Conservation (phyloP, 192 early-diverging fungal genomes). For the Coemansia sp. region DNA sequence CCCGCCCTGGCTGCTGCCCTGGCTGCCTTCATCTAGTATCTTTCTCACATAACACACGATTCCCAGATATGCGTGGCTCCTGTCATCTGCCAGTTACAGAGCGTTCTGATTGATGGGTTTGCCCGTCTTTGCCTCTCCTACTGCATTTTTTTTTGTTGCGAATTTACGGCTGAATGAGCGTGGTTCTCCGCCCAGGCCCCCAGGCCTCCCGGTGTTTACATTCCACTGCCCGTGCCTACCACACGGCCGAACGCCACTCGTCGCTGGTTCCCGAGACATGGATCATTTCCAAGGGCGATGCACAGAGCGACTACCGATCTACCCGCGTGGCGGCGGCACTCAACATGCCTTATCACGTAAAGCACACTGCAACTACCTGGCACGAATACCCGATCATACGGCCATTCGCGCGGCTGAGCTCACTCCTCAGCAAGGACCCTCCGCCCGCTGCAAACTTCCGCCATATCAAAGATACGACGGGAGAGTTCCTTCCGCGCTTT, state of each 20-base stretch:
- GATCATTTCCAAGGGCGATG: slow-evolving; percentile 20
- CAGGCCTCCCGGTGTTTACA: not conserved
- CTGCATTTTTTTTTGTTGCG: not conserved
- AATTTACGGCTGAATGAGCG: slow-evolving; percentile 4
- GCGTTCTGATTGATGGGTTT: no score
- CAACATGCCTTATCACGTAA: slow-evolving; percentile 12
- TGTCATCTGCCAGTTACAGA: no score
- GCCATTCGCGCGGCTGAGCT: slow-evolving; percentile 1
- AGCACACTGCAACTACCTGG: not conserved
- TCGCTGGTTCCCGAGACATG: slow-evolving; percentile 33
- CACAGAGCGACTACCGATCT: slow-evolving; percentile 6
- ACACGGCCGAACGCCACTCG: slow-evolving; percentile 30
- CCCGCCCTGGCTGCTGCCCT: no score
- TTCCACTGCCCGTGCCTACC: slow-evolving; percentile 1
- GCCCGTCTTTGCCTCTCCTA: no score
- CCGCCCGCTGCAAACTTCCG: no score
- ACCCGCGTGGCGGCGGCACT: slow-evolving; percentile 19
- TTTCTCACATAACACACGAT: no score
- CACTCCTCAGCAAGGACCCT: not conserved
- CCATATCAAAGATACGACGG: no score
- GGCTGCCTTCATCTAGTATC: no score
- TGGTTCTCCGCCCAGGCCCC: not conserved
- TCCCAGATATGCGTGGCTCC: no score
- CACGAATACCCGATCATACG: slow-evolving; percentile 1
- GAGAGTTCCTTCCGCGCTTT: slow-evolving; percentile 23